Conservation (phyloP, 2,329 filamentous ascomycete species). For the Hypoxylon sp. region DNA sequence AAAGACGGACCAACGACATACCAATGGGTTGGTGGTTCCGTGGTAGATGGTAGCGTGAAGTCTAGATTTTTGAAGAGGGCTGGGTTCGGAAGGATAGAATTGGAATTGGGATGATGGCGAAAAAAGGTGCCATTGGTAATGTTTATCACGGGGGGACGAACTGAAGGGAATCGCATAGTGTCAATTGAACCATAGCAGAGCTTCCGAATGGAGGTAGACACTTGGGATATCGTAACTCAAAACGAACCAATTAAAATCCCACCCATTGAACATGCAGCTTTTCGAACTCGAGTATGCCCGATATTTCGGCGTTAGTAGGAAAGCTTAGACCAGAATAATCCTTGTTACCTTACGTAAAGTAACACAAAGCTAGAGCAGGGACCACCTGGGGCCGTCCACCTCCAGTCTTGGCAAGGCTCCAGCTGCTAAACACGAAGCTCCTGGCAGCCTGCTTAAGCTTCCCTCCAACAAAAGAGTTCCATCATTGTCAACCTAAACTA, state of each 20-base stretch:
- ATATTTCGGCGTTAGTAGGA: conserved; percentile 36
- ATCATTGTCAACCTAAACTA: conserved; percentile 9
- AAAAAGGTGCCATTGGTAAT: conserved; percentile 87
- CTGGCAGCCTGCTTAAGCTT: conserved; percentile 41
- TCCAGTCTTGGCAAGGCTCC: conserved; percentile 41
- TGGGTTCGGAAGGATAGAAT: conserved; percentile 65
- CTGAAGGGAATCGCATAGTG: conserved; percentile 50
- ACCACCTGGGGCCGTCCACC: conserved; percentile 28
- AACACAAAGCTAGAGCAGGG: conserved; percentile 13
- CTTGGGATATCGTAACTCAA: no score
- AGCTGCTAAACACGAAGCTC: conserved; percentile 43
- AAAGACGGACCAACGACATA: conserved; percentile 83
- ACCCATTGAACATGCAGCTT: no score
- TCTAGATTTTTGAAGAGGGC: conserved; percentile 76
- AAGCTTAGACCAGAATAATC: neutral
- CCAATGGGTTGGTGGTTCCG: conserved; percentile 71
- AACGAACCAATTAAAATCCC: no score
- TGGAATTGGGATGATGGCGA: conserved; percentile 71
- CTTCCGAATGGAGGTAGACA: conserved; percentile 3
- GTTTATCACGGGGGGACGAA: conserved; percentile 68
- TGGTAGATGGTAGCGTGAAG: conserved; percentile 72
- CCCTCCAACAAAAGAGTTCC: conserved; percentile 7
- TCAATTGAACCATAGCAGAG: conserved; percentile 36
- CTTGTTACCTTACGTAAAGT: conserved; percentile 20
- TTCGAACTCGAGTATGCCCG: conserved; percentile 31